Conservation (phyloP, 2,329 filamentous ascomycete species). For the Dactylella cylindrospora region DNA sequence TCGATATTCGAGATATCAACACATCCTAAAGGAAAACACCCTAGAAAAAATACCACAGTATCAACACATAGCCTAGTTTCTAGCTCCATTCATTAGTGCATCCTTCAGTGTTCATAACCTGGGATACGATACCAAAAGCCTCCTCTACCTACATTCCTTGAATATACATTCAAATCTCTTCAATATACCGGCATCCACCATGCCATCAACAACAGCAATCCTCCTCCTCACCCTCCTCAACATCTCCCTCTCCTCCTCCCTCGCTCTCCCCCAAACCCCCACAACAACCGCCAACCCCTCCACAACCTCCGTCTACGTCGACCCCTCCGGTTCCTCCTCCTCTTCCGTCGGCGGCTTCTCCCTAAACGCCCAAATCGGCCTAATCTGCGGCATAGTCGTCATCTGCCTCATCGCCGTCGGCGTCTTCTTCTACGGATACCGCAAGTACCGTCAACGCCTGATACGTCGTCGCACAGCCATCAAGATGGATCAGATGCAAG, state of each 20-base stretch:
- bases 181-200: no score
- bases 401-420: slow-evolving; percentile 36
- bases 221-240: slow-evolving; percentile 32
- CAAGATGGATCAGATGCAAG: slow-evolving; percentile 37
- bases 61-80: slow-evolving; percentile 29
- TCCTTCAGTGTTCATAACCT: no score
- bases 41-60: slow-evolving; percentile 18
- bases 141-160: no score
- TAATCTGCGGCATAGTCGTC: slow-evolving; percentile 30
- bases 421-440: slow-evolving; percentile 34
- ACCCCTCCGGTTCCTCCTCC: slow-evolving; percentile 15
- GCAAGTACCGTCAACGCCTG: slow-evolving; percentile 32
- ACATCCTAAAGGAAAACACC: slow-evolving; percentile 10
- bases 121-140: no score
- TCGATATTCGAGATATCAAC: slow-evolving; percentile 6
- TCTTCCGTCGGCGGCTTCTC: slow-evolving; percentile 21
- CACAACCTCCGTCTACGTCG: slow-evolving; percentile 15
- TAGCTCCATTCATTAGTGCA: no score
- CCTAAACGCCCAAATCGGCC: slow-evolving; percentile 9
- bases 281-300: slow-evolving; percentile 12
- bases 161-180: no score
- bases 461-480: slow-evolving; percentile 30
- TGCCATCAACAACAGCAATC: slow-evolving; percentile 16
- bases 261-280: slow-evolving; percentile 24
- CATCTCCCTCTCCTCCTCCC: slow-evolving; percentile 26